A percentile compares a stretch with the other conserved stretches of the same genome.
Conservation (phyloP, 495 filamentous ascomycete genomes). For the Trichocladium antarcticum region DNA sequence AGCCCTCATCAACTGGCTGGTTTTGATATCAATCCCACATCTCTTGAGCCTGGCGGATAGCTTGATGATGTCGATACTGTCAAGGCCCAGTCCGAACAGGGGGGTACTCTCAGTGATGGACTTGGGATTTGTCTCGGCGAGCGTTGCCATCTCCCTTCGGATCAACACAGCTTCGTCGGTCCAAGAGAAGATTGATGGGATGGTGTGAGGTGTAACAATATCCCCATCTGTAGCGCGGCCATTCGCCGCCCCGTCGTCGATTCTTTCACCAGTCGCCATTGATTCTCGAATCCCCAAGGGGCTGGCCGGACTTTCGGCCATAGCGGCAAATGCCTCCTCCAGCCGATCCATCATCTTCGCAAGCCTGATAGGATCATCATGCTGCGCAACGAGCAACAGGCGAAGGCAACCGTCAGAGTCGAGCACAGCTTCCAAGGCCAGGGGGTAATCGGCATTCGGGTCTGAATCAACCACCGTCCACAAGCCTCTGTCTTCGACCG, state of each 20-base stretch:
- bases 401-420: slow-evolving; percentile 33
- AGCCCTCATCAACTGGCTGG: slow-evolving; percentile 58
- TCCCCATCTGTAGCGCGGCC: background rate
- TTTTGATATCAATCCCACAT: slow-evolving; percentile 45
- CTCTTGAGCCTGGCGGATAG: slow-evolving; percentile 54
- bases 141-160: slow-evolving; percentile 46
- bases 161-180: slow-evolving; percentile 38
- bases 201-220: no score
- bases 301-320: slow-evolving; percentile 3
- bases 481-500: slow-evolving; percentile 14
- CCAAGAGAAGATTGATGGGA: slow-evolving; percentile 40
- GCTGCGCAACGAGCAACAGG: slow-evolving; percentile 45
- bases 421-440: slow-evolving; percentile 62
- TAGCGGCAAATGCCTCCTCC: slow-evolving; percentile 17
- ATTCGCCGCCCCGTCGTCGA: no score
- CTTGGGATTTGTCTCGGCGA: slow-evolving; percentile 43
- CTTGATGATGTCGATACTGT: slow-evolving; percentile 61
- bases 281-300: background rate
- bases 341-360: slow-evolving; percentile 34
- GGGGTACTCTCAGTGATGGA: slow-evolving; percentile 45
- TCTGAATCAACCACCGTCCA: slow-evolving; percentile 46
- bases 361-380: slow-evolving; percentile 22
- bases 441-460: slow-evolving; percentile 51
- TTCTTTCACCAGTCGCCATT: no score
- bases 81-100: slow-evolving; percentile 52